Evolutionary conservation across 2,329 filamentous ascomycete genomes (phyloP).

Genomic region (Chrysoporthe austroafricana): DNA sequence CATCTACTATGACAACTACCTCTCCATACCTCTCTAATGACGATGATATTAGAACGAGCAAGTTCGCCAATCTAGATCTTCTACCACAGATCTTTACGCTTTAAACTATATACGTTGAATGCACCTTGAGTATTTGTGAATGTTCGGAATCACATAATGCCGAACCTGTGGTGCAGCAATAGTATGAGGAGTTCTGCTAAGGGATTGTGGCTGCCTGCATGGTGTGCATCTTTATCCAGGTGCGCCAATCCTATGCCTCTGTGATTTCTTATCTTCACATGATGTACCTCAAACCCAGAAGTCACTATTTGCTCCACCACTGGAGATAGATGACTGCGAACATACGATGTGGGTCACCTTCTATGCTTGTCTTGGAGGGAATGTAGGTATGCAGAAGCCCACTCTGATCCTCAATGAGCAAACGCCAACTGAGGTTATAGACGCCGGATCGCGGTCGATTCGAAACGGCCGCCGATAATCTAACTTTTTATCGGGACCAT

Average conservation of each 20-base stretch:
- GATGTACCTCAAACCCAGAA: neutral
- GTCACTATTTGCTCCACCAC: neutral
- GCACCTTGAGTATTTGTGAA: neutral
- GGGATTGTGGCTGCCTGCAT: slow-evolving; percentile 7
- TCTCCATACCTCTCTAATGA: neutral
- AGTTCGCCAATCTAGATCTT: neutral
- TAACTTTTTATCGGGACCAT: neutral
- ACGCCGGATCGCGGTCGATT: neutral
- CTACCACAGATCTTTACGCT: neutral
- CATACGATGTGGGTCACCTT: neutral
- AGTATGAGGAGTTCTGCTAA: neutral
- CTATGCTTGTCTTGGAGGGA: neutral
- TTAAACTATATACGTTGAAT: neutral
- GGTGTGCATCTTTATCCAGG: neutral
- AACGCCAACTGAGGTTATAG: neutral
- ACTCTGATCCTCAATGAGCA: neutral
- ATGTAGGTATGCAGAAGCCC: neutral
- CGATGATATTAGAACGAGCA: neutral
- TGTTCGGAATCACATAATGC: neutral
- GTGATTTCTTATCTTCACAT: slow-evolving; percentile 4
- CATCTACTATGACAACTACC: neutral
- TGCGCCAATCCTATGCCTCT: slow-evolving; percentile 1
- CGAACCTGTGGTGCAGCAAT: neutral
- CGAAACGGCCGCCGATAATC: neutral
- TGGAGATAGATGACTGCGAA: neutral